These are phyloP conservation scores for Lycium barbarum DNA, from an alignment of 257 asterid species.

Conservation along the genomic window DNA sequence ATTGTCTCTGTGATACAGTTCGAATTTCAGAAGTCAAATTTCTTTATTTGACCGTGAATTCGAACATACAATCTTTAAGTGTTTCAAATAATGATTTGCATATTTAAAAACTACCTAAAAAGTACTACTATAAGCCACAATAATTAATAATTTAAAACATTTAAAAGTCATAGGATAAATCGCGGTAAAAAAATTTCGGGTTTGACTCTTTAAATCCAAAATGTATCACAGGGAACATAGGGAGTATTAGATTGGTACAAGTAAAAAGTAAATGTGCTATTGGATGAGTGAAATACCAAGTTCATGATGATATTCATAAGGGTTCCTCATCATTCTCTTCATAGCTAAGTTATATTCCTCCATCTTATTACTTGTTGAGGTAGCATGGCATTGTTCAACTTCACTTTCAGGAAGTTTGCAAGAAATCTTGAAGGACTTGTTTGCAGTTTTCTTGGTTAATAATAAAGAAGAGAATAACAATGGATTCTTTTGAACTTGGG, in stretches of 20 bases:
- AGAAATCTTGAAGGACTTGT: slow-evolving; percentile 39
- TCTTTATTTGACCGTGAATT: too few species aligned
- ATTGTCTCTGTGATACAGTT: too few species aligned
- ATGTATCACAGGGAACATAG: too few species aligned
- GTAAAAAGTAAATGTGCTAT: background rate
- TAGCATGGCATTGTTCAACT: slow-evolving; percentile 35
- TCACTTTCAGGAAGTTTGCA: slow-evolving; percentile 59
- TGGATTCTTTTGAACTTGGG: slow-evolving; percentile 38
- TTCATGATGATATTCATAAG: slow-evolving; percentile 91
- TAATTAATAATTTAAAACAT: too few species aligned
- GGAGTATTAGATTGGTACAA: background rate
- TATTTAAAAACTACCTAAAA: too few species aligned
- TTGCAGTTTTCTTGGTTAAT: slow-evolving; percentile 30
- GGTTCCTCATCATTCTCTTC: slow-evolving; percentile 95
- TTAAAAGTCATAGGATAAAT: too few species aligned
- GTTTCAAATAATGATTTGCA: too few species aligned
- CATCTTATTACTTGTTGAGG: slow-evolving; percentile 45
- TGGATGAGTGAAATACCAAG: slow-evolving; percentile 51
- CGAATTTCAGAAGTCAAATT: too few species aligned
- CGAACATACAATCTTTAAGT: too few species aligned
- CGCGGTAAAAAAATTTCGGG: too few species aligned
- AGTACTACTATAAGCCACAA: too few species aligned
- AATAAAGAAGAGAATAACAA: slow-evolving; percentile 30
- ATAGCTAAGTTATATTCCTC: slow-evolving; percentile 81
- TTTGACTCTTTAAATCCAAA: too few species aligned